Base-by-base conservation (phyloP, 768 basidiomycete genomes). In the Suillus spraguei region DNA sequence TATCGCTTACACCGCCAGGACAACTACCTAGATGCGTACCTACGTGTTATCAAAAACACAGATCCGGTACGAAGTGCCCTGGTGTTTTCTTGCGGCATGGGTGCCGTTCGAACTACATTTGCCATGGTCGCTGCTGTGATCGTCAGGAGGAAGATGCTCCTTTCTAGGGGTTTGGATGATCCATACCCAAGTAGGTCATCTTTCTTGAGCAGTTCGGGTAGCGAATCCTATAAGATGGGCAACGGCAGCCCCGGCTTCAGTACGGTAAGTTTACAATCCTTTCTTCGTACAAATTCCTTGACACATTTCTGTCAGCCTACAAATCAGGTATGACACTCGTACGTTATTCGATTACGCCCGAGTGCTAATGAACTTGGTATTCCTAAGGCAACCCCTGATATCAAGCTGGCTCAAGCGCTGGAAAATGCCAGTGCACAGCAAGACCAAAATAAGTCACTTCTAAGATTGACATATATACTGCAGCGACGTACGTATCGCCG, bases 41-140 rank as follows among this genome's bases (percentile, higher is more conserved):
- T 96, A 22, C 83, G 82, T 4, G 88, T 97, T 39, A 90, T 99
- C 63, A 86, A 87, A 65, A 76, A 83, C 44, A 85, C 90, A 0
- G 92, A 97, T 69, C 96, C 97, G 2, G 77, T 89, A 4, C 80
- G 81, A 20, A 95, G 94, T 0, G 88, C 91, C 0, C 80, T 99
- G 22, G 91, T 99, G 5, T 98, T 99, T 74, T 95, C 92, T 56
- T 98, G 97, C 73, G 97, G 97, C 38, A 95, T 97, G 88, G 97
- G 97, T 52, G 94, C 94, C 3, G 96, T 98, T 1, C 85, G 97
- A 22, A 96, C 95, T 3, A 98, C 96, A 0, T 99, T 97, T 71
- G 95, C 94, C 4, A 99, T 99, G 97, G 85, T 90, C n/a, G 93
- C 95, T 8, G 95, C 97, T 0, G 87, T 89, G 62, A 81, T 99